Evolutionary conservation across 345 rosid species (phyloP), one percentile per base, ranked within the genome.

Genomic region (Passiflora organensis): DNA sequence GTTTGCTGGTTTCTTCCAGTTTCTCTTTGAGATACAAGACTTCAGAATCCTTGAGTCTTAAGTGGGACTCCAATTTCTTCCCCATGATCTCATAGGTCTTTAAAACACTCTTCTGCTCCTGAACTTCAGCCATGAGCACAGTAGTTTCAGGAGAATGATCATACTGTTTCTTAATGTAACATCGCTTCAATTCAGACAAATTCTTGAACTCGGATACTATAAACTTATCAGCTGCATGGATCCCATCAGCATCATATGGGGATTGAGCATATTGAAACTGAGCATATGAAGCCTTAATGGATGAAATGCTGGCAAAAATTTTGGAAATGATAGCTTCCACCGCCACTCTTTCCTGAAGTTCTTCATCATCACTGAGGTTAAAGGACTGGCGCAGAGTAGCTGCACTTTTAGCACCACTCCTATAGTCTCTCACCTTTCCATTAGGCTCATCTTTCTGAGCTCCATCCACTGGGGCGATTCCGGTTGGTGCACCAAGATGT

Each of bases 191-290:
- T 59, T 86, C 91, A 0, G 96, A 86, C 72, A 93, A 66, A 18
- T 67, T 74, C 77, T 81, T 86, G 69, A 93, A 51, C 62, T 82
- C 86, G 0, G 80, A 60, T 9, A 93, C 81, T 0, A 93, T 62
- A 63, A 60, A 62, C 42, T 45, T 65, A 66, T 93, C 99, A 2
- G 99, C 77, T 15, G 73, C 68, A 55, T 84, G 91, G 48, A 93
- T 84, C 60, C 82, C 86, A 15, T 71, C 84, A 1, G 79, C 78
- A 62, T 93, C 87, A 41, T 86, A 93, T 1, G 99, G 99, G 43
- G 94, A 80, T 69, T 93, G 96, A 13, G 89, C 76, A 50, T 62
- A 58, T 69, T 93, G 99, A 52, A 93, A 52, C 68, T 84, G 89
- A 5, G 90, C 89, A 59, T 93, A 93, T 0, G 81, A 74, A 0